These are phyloP conservation scores for Papiliotrema nemorosa DNA, from an alignment of 1,284 basidiomycete species.

Conservation along the genomic window DNA sequence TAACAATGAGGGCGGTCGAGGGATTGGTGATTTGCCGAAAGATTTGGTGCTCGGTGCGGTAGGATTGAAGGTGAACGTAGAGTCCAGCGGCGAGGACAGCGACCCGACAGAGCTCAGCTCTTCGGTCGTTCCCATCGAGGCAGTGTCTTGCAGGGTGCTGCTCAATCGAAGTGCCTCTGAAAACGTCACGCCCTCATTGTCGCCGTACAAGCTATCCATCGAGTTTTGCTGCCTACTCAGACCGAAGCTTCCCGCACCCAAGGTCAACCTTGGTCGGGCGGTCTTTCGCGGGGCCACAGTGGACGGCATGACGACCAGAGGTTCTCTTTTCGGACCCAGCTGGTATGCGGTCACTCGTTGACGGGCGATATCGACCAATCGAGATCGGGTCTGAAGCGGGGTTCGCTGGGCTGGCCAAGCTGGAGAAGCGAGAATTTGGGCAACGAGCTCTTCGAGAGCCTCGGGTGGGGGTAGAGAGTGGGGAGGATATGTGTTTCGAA, in stretches of 20 bases:
- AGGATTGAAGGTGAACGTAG: conserved; percentile 25
- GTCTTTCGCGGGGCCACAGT: conserved; percentile 1
- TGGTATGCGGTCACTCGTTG: conserved; percentile 23
- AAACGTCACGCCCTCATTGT: conserved; percentile 18
- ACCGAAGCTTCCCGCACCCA: conserved; percentile 15
- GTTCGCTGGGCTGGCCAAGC: conserved; percentile 23
- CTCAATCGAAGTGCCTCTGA: conserved; percentile 30
- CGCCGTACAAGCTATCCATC: conserved; percentile 33
- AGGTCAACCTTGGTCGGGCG: conserved; percentile 14
- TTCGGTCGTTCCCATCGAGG: conserved; percentile 4
- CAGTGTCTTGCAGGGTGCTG: conserved; percentile 22
- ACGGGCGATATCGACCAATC: conserved; percentile 36
- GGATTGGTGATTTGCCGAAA: conserved; percentile 9
- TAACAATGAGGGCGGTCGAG: conserved; percentile 31
- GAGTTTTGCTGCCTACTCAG: conserved; percentile 30
- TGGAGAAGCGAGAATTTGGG: conserved; percentile 16
- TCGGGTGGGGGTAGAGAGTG: conserved; percentile 36
- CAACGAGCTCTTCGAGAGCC: conserved; percentile 36
- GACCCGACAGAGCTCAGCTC: conserved; percentile 20
- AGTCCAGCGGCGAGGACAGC: conserved; percentile 27
- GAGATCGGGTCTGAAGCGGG: conserved; percentile 28
- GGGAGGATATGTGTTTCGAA: conserved; percentile 32
- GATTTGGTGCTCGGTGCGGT: not conserved
- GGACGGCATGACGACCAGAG: not conserved
- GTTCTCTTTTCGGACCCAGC: conserved; percentile 23